phyloP scores from a whole-genome alignment of 306 rosid species.

The Cercis canadensis region DNA sequence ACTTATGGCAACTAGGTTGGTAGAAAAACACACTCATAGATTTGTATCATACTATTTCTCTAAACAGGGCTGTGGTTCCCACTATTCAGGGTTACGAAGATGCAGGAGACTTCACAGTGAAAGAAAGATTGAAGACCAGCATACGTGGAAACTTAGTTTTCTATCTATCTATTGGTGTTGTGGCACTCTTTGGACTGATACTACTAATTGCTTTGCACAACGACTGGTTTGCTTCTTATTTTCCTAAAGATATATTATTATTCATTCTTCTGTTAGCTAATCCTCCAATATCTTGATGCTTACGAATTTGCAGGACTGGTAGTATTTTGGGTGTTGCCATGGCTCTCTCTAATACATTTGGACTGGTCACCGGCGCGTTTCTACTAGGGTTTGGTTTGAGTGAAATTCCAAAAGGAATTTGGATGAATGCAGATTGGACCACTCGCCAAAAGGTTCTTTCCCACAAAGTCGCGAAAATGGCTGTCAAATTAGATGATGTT shows the following conservation, averaged over 20 bases:
- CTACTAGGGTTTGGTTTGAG: slow-evolving; percentile 97
- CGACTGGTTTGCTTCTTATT: slow-evolving; percentile 62
- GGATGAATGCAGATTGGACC: slow-evolving; percentile 87
- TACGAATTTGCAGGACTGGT: slow-evolving; percentile 59
- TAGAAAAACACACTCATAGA: slow-evolving; percentile 52
- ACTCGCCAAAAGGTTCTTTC: slow-evolving; percentile 82
- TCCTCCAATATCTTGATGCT: slow-evolving; percentile 12
- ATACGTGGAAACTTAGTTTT: slow-evolving; percentile 78
- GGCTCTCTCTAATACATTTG: slow-evolving; percentile 99
- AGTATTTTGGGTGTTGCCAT: slow-evolving; percentile 81
- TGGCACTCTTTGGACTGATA: slow-evolving; percentile 74
- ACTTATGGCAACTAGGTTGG: slow-evolving; percentile 39
- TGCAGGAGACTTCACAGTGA: slow-evolving; percentile 90
- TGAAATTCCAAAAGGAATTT: slow-evolving; percentile 89
- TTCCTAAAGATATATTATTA: neutral
- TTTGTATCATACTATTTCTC: slow-evolving; percentile 55
- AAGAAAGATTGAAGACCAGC: slow-evolving; percentile 85
- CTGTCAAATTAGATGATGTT: slow-evolving; percentile 93
- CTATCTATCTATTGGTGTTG: slow-evolving; percentile 68
- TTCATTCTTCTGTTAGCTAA: slow-evolving; percentile 15
- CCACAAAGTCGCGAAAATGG: slow-evolving; percentile 92
- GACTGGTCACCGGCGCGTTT: slow-evolving; percentile 96
- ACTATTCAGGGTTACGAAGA: slow-evolving; percentile 99
- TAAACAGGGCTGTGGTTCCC: slow-evolving; percentile 97
- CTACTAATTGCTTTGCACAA: slow-evolving; percentile 64